Evolutionary conservation across 768 basidiomycete genomes (phyloP).

Genomic region (Obba rivulosa): DNA sequence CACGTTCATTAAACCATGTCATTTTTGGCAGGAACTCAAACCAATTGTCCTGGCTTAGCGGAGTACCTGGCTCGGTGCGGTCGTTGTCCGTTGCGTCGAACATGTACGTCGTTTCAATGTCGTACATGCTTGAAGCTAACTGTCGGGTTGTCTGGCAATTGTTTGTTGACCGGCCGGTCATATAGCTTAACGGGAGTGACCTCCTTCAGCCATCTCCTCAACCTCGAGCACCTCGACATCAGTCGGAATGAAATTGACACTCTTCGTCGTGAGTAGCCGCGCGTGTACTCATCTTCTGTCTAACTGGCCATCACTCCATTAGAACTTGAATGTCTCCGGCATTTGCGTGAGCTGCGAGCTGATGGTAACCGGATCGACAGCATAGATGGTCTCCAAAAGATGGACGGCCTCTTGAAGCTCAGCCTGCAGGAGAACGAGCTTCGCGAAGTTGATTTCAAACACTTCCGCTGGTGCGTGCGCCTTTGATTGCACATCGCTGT

Average conservation of each 20-base stretch:
- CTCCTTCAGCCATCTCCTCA: conserved; percentile 80
- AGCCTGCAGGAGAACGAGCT: conserved; percentile 76
- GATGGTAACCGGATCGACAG: conserved; percentile 77
- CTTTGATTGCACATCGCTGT: background rate
- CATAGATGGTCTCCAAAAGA: conserved; percentile 68
- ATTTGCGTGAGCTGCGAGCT: conserved; percentile 85
- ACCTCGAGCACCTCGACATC: conserved; percentile 87
- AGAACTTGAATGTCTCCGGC: conserved; percentile 83
- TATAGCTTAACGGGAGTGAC: conserved; percentile 77
- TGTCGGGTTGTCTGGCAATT: background rate
- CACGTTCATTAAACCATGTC: no score
- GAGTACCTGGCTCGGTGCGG: conserved; percentile 65
- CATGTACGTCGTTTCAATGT: conserved; percentile 40
- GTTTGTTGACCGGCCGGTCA: no score
- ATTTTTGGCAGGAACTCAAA: conserved; percentile 55
- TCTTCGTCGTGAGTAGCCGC: conserved; percentile 62
- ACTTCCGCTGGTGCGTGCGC: conserved; percentile 63
- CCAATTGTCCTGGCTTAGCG: conserved; percentile 74
- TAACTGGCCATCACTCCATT: conserved; percentile 6
- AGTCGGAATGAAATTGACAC: conserved; percentile 88
- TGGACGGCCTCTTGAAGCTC: conserved; percentile 81
- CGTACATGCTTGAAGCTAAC: background rate
- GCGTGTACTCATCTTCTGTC: background rate
- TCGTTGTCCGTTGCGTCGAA: conserved; percentile 77
- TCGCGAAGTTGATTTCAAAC: conserved; percentile 49